A percentile compares a stretch with the other conserved stretches of the same genome.
Evolutionary conservation across 2,329 filamentous ascomycete species (phyloP).

Genomic region (Aureobasidium subglaciale): DNA sequence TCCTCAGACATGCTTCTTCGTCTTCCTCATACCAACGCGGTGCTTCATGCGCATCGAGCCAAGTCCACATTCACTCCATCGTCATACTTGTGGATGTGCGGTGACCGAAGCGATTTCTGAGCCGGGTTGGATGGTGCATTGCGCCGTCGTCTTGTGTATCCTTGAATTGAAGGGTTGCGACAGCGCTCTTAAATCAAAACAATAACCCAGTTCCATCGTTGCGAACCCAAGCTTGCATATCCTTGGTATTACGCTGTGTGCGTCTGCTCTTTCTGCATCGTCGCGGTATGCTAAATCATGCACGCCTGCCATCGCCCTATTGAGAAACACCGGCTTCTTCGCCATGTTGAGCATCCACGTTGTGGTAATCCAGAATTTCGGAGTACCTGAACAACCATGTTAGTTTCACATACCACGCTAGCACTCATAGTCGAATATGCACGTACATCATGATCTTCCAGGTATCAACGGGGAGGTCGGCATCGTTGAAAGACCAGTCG

Average conservation of each 20-base stretch:
- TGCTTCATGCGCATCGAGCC: not conserved
- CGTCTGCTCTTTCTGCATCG: constrained; percentile 10
- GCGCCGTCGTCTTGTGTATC: constrained; percentile 5
- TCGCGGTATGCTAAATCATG: not conserved
- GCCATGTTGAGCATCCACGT: constrained; percentile 58
- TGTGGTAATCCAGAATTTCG: constrained; percentile 97
- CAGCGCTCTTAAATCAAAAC: constrained; percentile 10
- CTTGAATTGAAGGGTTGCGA: not conserved
- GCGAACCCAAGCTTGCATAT: constrained; percentile 11
- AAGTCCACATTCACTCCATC: not conserved
- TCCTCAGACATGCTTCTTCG: constrained; percentile 6
- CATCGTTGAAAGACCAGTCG: constrained; percentile 99
- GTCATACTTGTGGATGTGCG: not conserved
- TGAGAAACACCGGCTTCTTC: constrained; percentile 8
- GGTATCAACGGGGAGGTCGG: constrained; percentile 93
- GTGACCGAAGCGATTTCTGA: not conserved
- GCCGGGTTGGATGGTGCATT: not conserved
- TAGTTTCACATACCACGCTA: not conserved
- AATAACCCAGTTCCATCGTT: constrained; percentile 13
- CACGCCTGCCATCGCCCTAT: not conserved
- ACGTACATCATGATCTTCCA: constrained; percentile 99
- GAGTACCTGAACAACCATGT: constrained; percentile 66
- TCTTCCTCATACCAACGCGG: not conserved
- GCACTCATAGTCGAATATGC: not conserved
- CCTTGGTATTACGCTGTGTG: constrained; percentile 10